Conservation (phyloP, 495 filamentous ascomycete species). For the Penicillium desertorum region DNA sequence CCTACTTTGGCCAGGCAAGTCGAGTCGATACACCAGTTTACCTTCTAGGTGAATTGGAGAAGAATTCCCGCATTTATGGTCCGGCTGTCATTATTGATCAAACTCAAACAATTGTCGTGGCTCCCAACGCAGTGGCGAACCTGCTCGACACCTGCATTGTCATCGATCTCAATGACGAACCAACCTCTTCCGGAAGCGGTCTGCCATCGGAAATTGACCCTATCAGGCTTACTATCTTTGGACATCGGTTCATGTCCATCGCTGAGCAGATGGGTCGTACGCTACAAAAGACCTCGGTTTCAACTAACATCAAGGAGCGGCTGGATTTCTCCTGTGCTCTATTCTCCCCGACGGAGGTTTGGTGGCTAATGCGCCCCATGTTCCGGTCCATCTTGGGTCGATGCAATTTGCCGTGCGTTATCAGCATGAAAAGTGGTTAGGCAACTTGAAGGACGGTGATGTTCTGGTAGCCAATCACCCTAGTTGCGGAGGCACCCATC, state of each 20-base stretch:
- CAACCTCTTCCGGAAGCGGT: constrained; percentile 4
- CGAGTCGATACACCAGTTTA: constrained; percentile 82
- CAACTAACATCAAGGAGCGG: constrained; percentile 96
- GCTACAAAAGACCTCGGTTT: constrained; percentile 94
- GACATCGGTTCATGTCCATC: constrained; percentile 97
- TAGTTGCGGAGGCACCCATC: constrained; percentile 83
- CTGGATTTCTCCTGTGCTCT: constrained; percentile 96
- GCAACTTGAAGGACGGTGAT: constrained; percentile 85
- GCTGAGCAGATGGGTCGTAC: constrained; percentile 97
- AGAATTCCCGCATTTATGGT: constrained; percentile 75
- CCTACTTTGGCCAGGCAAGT: constrained; percentile 61
- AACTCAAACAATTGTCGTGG: constrained; percentile 93
- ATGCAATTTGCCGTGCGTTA: constrained; percentile 96
- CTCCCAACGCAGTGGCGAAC: constrained; percentile 64
- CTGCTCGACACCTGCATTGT: constrained; percentile 47
- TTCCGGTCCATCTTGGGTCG: constrained; percentile 87
- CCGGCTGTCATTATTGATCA: constrained; percentile 92
- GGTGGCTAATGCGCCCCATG: constrained; percentile 92
- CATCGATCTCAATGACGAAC: constrained; percentile 52
- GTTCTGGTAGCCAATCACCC: constrained; percentile 96
- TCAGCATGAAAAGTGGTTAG: constrained; percentile 88
- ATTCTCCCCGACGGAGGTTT: constrained; percentile 88
- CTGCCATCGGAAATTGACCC: constrained; percentile 70
- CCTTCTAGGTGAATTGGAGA: constrained; percentile 71
- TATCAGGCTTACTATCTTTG: constrained; percentile 93